Evolutionary conservation across 805 yeast species (phyloP).

Genomic region (Candida nonsorbophila): DNA sequence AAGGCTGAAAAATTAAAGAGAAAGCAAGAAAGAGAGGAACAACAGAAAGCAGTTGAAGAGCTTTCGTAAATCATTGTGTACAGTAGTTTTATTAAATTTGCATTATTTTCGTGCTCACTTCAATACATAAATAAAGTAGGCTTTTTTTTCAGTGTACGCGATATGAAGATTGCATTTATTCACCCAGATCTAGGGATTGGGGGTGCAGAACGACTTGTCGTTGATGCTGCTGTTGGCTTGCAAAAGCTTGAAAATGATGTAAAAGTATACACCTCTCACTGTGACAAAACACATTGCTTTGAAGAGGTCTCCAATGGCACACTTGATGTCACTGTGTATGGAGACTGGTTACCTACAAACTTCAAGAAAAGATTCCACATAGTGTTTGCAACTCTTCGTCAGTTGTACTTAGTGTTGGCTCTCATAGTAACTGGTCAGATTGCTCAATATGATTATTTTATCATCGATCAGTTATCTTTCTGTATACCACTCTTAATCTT

Average conservation of each 20-base stretch:
- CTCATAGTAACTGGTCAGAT: conserved; percentile 47
- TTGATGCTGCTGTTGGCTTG: conserved; percentile 88
- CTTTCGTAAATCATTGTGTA: not conserved
- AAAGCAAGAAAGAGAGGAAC: conserved; percentile 33
- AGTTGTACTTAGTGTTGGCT: conserved; percentile 53
- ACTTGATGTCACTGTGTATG: conserved; percentile 65
- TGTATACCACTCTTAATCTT: conserved; percentile 67
- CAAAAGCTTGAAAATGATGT: conserved; percentile 63
- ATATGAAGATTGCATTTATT: conserved; percentile 65
- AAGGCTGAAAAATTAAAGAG: conserved; percentile 55
- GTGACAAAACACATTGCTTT: conserved; percentile 82
- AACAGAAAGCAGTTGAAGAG: conserved; percentile 5
- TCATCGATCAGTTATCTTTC: conserved; percentile 85
- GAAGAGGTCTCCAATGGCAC: conserved; percentile 70
- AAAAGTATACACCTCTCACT: conserved; percentile 80
- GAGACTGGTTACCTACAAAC: conserved; percentile 78
- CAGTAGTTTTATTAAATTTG: too few species aligned
- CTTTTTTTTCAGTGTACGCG: too few species aligned
- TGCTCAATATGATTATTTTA: conserved; percentile 57
- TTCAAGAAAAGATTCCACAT: conserved; percentile 67
- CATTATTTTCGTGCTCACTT: too few species aligned
- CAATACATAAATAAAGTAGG: too few species aligned
- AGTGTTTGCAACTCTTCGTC: conserved; percentile 79
- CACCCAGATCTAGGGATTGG: conserved; percentile 97
- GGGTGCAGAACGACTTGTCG: conserved; percentile 96